These are phyloP conservation scores for Lachancea cidri DNA, from an alignment of 805 yeast genomes.

Conservation along the genomic window DNA sequence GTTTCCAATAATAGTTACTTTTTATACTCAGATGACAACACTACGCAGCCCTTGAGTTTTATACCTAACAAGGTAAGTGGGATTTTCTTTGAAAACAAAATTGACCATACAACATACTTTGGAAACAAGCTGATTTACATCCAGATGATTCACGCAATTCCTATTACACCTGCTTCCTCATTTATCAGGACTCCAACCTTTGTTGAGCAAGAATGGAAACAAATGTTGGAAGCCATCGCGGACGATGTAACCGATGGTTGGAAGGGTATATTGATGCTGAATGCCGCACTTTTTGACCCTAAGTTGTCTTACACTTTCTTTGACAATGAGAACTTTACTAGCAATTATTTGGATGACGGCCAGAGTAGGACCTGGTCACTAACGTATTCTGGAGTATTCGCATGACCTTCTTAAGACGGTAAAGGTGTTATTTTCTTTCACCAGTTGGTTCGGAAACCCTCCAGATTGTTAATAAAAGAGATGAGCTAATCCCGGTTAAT, in stretches of 20 bases:
- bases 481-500: too few species aligned
- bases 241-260: conserved; percentile 57
- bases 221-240: conserved; percentile 41
- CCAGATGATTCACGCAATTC: conserved; percentile 76
- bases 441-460: too few species aligned
- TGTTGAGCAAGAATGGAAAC: conserved; percentile 61
- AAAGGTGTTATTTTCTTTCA: too few species aligned
- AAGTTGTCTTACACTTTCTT: conserved; percentile 56
- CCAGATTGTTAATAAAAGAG: too few species aligned
- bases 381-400: conserved; percentile 52
- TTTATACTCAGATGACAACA: conserved; percentile 49
- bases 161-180: conserved; percentile 63
- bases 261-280: conserved; percentile 68
- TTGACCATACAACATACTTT: conserved; percentile 70
- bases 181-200: conserved; percentile 50
- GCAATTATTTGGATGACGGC: conserved; percentile 68
- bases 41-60: conserved; percentile 49
- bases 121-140: conserved; percentile 69
- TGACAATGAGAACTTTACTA: conserved; percentile 46
- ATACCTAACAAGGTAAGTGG: conserved; percentile 67
- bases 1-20: conserved; percentile 51
- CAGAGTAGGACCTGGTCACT: conserved; percentile 85
- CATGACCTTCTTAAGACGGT: too few species aligned
- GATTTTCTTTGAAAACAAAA: conserved; percentile 64
- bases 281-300: conserved; percentile 73